A percentile compares a stretch with the other conserved stretches of the same genome.
Evolutionary conservation across 305 asterid genomes (phyloP).

Genomic region (Plantago coronopus): DNA sequence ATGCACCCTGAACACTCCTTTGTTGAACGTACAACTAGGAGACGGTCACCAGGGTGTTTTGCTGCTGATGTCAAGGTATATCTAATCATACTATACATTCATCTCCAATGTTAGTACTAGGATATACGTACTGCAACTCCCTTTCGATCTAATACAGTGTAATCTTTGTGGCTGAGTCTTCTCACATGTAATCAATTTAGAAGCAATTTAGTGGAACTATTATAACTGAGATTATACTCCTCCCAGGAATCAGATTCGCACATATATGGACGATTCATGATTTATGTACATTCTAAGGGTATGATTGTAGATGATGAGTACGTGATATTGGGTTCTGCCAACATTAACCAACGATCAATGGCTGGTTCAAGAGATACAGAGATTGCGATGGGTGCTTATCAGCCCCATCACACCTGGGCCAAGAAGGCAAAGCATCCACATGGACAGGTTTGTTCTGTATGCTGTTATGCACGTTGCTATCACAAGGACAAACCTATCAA

Average conservation of each 20-base stretch:
- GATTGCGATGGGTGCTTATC: constrained; percentile 93
- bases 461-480: neutral
- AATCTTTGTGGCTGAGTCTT: too few species aligned
- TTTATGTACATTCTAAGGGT: constrained; percentile 93
- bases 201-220: too few species aligned
- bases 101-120: too few species aligned
- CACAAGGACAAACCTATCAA: neutral
- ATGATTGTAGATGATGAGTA: constrained; percentile 87
- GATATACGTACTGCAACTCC: too few species aligned
- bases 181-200: too few species aligned
- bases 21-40: constrained; percentile 19
- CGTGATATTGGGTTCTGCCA: constrained; percentile 79
- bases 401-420: constrained; percentile 76
- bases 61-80: too few species aligned
- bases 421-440: constrained; percentile 47
- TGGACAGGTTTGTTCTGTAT: constrained; percentile 57
- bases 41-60: too few species aligned
- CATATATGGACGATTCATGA: constrained; percentile 67
- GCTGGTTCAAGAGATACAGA: constrained; percentile 90
- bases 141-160: too few species aligned
- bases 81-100: too few species aligned
- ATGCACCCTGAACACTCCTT: constrained; percentile 22
- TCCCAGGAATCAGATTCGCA: neutral
- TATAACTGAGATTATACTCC: too few species aligned
- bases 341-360: constrained; percentile 88